Evolutionary conservation across 225 moss, liverwort and hornwort genomes (phyloP).

Genomic region (Lunularia cruciata): DNA sequence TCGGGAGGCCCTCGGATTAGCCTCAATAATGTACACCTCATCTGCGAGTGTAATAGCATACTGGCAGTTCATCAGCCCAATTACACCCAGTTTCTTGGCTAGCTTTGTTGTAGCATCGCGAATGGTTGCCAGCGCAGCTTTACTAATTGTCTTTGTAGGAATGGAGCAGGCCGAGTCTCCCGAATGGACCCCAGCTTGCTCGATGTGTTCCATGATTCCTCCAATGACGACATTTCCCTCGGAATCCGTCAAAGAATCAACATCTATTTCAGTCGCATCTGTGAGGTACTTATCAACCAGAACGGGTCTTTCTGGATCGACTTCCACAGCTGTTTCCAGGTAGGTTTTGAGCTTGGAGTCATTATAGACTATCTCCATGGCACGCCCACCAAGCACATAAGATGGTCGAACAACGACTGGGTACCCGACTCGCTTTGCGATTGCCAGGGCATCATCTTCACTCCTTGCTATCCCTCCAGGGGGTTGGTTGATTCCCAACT

Average conservation of each 20-base stretch:
- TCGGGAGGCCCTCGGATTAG: slow-evolving; percentile 91
- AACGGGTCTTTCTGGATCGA: slow-evolving; percentile 93
- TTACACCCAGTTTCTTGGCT: slow-evolving; percentile 71
- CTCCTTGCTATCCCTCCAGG: slow-evolving; percentile 88
- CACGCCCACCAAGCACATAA: slow-evolving; percentile 93
- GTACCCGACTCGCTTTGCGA: slow-evolving; percentile 84
- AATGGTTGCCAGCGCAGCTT: slow-evolving; percentile 51
- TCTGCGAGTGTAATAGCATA: slow-evolving; percentile 74
- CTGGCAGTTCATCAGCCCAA: slow-evolving; percentile 98
- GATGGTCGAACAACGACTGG: slow-evolving; percentile 96
- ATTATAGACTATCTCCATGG: slow-evolving; percentile 98
- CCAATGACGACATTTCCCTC: slow-evolving; percentile 90
- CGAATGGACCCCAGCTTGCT: slow-evolving; percentile 97
- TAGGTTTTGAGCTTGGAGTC: slow-evolving; percentile 86
- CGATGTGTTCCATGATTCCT: slow-evolving; percentile 98
- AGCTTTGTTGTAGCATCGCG: slow-evolving; percentile 77
- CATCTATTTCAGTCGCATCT: slow-evolving; percentile 91
- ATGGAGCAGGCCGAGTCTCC: slow-evolving; percentile 94
- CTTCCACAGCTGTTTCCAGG: slow-evolving; percentile 91
- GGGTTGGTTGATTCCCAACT: slow-evolving; percentile 82
- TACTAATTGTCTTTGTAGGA: slow-evolving; percentile 72
- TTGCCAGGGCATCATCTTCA: slow-evolving; percentile 86
- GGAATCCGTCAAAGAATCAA: slow-evolving; percentile 79
- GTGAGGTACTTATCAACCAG: slow-evolving; percentile 90
- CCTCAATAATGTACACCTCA: slow-evolving; percentile 92